Evolutionary conservation across 495 filamentous ascomycete species (phyloP).

Genomic region (Hypoxylon subgilvum): DNA sequence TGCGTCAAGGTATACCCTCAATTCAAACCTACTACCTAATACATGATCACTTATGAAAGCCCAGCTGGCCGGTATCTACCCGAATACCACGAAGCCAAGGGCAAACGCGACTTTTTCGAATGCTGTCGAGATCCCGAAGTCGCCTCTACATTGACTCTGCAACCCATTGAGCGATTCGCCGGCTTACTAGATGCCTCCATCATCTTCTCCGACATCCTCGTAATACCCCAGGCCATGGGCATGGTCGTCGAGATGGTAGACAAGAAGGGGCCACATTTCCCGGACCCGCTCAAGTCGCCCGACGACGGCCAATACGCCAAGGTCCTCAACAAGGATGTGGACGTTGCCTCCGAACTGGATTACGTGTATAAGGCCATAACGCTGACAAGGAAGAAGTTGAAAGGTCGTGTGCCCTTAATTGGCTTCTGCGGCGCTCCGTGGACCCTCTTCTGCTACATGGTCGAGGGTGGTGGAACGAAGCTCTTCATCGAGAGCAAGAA

Average conservation of each 20-base stretch:
- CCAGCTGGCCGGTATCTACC: constrained; percentile 95
- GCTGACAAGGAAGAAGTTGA: constrained; percentile 83
- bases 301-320: constrained; percentile 79
- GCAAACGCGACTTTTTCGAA: constrained; percentile 88
- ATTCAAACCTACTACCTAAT: too few species aligned
- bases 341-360: constrained; percentile 80
- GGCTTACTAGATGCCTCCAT: constrained; percentile 95
- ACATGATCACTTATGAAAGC: too few species aligned
- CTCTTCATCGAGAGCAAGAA: constrained; percentile 89
- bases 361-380: constrained; percentile 97
- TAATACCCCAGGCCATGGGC: constrained; percentile 96
- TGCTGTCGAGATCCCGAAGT: constrained; percentile 94
- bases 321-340: constrained; percentile 76
- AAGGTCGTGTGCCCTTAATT: constrained; percentile 86
- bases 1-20: constrained; percentile 81
- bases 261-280: constrained; percentile 93
- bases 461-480: constrained; percentile 94
- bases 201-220: constrained; percentile 98
- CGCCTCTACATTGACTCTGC: constrained; percentile 86
- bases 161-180: constrained; percentile 88
- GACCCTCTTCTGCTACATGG: constrained; percentile 98
- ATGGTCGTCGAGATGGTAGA: constrained; percentile 98
- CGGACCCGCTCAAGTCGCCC: constrained; percentile 77
- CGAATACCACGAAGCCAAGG: constrained; percentile 96
- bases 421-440: constrained; percentile 98